Conservation (phyloP, 352 stramenopile genomes). For the Pythium utonaiense region DNA sequence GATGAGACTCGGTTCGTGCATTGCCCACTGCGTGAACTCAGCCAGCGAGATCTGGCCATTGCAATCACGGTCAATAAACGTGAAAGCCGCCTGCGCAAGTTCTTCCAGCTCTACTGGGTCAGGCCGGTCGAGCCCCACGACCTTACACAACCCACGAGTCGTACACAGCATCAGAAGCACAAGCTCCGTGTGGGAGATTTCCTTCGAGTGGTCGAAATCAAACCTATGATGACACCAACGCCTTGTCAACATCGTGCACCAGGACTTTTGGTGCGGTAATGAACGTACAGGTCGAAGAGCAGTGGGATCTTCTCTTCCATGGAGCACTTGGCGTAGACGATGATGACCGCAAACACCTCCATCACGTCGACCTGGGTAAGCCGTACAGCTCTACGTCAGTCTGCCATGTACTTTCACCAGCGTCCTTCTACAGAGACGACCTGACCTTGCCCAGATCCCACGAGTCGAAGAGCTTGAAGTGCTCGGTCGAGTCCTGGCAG, state of each 20-base stretch:
- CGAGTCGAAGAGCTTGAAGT: conserved; percentile 68
- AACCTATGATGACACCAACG: conserved; percentile 50
- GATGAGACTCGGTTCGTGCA: conserved; percentile 46
- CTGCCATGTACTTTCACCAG: no score
- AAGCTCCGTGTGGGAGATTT: conserved; percentile 63
- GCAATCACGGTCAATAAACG: conserved; percentile 48
- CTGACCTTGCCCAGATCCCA: conserved; percentile 53
- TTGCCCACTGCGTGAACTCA: conserved; percentile 57
- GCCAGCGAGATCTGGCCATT: conserved; percentile 56
- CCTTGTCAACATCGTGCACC: no score
- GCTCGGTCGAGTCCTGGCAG: conserved; percentile 57
- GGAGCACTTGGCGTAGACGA: conserved; percentile 62
- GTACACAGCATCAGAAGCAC: conserved; percentile 72
- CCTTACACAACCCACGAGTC: conserved; percentile 68
- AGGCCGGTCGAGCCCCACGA: conserved; percentile 52
- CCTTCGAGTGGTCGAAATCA: conserved; percentile 72
- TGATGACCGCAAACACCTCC: conserved; percentile 72
- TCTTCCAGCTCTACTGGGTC: conserved; percentile 46
- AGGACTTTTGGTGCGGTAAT: no score
- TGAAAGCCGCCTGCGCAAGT: conserved; percentile 47
- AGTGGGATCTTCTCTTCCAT: conserved; percentile 68
- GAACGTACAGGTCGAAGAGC: conserved; percentile 57
- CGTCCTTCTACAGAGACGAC: no score
- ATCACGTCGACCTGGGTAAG: conserved; percentile 70
- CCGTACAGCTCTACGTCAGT: no score